These are phyloP conservation scores for Mitragyna speciosa DNA, from an alignment of 257 asterid species.

Conservation along the genomic window DNA sequence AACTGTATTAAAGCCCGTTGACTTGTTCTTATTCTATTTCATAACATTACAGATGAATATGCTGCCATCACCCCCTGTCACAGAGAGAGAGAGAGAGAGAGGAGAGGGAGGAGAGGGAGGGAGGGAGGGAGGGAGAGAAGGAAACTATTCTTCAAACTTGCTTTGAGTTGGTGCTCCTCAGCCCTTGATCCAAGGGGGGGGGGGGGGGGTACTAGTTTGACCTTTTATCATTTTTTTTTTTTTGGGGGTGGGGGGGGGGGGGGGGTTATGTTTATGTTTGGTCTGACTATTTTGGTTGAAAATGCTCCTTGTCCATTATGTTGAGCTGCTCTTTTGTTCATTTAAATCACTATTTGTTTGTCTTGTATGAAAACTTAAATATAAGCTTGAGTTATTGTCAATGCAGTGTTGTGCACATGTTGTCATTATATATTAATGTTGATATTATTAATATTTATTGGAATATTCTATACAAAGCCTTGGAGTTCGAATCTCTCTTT, in stretches of 20 bases:
- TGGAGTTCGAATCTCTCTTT: no score
- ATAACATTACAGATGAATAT: not conserved
- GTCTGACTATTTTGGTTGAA: not conserved
- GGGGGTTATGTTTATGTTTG: not conserved
- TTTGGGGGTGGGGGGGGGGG: no score
- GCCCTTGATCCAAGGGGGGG: no score
- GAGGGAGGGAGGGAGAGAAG: no score
- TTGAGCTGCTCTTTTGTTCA: not conserved
- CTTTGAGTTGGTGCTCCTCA: not conserved
- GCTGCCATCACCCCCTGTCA: no score
- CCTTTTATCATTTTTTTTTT: not conserved
- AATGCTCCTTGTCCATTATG: not conserved
- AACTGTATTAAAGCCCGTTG: not conserved
- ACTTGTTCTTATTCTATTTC: not conserved
- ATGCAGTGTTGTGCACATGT: not conserved
- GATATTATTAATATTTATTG: not conserved
- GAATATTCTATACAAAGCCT: not conserved
- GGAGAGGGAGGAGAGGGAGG: no score
- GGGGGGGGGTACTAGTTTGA: not conserved
- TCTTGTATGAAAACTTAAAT: not conserved
- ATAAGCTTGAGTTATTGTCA: not conserved
- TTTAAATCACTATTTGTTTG: not conserved
- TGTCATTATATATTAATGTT: not conserved
- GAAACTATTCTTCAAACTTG: not conserved
- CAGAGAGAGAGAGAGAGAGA: no score